Evolutionary conservation across 225 moss, liverwort and hornwort species (phyloP), one percentile per base, ranked within the genome.

Genomic region (Polytrichum commune): DNA sequence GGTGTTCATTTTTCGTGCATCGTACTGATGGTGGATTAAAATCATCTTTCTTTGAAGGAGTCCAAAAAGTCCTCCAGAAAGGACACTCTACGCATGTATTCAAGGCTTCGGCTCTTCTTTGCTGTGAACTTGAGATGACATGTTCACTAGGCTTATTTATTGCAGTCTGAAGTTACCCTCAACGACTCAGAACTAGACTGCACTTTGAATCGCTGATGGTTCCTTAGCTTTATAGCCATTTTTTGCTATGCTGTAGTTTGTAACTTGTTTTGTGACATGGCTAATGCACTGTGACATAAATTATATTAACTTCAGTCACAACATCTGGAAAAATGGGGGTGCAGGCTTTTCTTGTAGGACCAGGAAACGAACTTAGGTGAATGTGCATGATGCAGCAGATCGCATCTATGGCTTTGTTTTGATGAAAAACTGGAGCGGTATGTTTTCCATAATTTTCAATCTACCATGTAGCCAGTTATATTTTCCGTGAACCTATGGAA

Each of bases 371-470:
- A 33, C 67, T 91, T 26, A 94, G 94, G 7, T 94, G 38, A 91
- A 78, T 28, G 89, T 92, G 75, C 90, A 94, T 68, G 29, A 82
- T 16, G 97, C 92, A 2, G 79, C 80, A 1, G 90, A 98, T 62
- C 97, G 91, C 69, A 88, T 98, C 63, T 98, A 94, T 81, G 97
- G 97, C 55, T 86, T 98, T 77, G 97, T 94, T 22, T 62, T 98
- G 18, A 92, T 98, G 94, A 98, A 98, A 62, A 94, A 98, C 72
- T 98, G 97, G 97, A 98, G 97, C 71, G 94, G 97, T 97, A 91
- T 6, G 6, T 20, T 20, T 20, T 1, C 24, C 26, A 29, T 5
- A 4, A 0, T 63, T 18, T 33, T 13, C 38, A 38, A 13, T 38
- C 16, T 46, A 0, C 16, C 16, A 46, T 46, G 46, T 46, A 46